Evolutionary conservation across 768 basidiomycete species (phyloP).

Genomic region (Boletales sp.): DNA sequence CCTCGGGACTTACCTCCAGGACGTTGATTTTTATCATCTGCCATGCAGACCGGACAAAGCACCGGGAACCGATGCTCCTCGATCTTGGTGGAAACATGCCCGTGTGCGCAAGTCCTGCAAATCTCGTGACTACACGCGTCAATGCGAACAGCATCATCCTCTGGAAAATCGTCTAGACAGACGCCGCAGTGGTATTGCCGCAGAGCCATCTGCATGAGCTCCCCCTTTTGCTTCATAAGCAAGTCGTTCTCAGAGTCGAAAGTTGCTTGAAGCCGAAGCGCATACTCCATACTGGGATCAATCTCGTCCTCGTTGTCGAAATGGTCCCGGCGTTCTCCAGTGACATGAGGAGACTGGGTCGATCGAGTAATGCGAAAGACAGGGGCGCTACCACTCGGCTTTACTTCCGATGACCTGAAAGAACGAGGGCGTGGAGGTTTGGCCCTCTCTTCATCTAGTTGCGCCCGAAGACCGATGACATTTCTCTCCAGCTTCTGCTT

Average conservation of each 20-base stretch:
- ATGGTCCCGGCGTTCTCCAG: background rate
- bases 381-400: background rate
- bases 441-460: constrained; percentile 10
- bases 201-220: constrained; percentile 30
- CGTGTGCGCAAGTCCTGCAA: constrained; percentile 50
- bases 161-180: constrained; percentile 49
- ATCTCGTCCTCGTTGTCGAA: background rate
- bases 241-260: constrained; percentile 40
- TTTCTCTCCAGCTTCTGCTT: constrained; percentile 28
- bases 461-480: constrained; percentile 9
- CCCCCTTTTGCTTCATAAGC: constrained; percentile 31
- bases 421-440: background rate
- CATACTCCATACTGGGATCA: constrained; percentile 19
- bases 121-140: constrained; percentile 47
- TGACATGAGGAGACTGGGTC: background rate
- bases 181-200: constrained; percentile 49
- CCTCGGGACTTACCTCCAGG: constrained; percentile 27
- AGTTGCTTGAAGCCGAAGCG: constrained; percentile 33
- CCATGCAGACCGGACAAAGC: constrained; percentile 53
- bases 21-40: constrained; percentile 27
- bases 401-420: constrained; percentile 1
- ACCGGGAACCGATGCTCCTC: constrained; percentile 56
- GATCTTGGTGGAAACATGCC: constrained; percentile 45
- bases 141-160: constrained; percentile 41
- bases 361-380: background rate